Evolutionary conservation across 2,329 filamentous ascomycete species (phyloP).

Genomic region (Gliomastix tumulicola): DNA sequence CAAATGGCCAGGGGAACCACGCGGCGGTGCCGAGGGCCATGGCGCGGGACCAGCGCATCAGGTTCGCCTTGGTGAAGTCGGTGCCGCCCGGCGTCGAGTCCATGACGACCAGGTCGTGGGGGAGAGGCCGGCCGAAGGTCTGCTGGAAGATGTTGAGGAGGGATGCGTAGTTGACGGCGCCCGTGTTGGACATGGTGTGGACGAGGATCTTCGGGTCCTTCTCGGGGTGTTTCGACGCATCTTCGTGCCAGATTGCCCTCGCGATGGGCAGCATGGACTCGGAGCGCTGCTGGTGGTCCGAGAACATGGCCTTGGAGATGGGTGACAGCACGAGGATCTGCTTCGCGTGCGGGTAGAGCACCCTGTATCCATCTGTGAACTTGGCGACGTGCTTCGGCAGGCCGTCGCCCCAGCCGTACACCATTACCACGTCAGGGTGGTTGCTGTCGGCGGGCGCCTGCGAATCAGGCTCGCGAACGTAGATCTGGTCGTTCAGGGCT

Average conservation of each 20-base stretch:
- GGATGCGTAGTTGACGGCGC: slow-evolving; percentile 44
- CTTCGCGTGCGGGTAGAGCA: slow-evolving; percentile 40
- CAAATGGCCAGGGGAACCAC: slow-evolving; percentile 41
- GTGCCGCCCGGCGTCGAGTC: slow-evolving; percentile 48
- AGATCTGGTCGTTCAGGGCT: slow-evolving; percentile 38
- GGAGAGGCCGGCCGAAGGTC: slow-evolving; percentile 27
- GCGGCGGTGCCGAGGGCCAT: slow-evolving; percentile 42
- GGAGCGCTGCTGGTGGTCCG: slow-evolving; percentile 32
- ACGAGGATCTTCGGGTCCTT: slow-evolving; percentile 34
- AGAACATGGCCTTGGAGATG: slow-evolving; percentile 38
- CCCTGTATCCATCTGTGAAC: slow-evolving; percentile 44
- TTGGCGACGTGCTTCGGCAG: slow-evolving; percentile 47
- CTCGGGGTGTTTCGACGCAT: slow-evolving; percentile 6
- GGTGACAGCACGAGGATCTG: slow-evolving; percentile 45
- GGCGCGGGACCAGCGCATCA: slow-evolving; percentile 43
- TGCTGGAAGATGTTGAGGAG: slow-evolving; percentile 38
- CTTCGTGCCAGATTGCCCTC: slow-evolving; percentile 23
- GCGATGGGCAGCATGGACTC: slow-evolving; percentile 37
- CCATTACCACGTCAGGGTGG: slow-evolving; percentile 38
- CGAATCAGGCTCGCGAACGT: slow-evolving; percentile 28
- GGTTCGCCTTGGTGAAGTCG: slow-evolving; percentile 29
- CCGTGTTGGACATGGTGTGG: slow-evolving; percentile 53
- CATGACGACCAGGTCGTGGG: slow-evolving; percentile 38
- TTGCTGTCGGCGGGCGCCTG: slow-evolving; percentile 6
- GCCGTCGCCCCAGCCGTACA: slow-evolving; percentile 54